Percentiles rank a stretch among this genome's conserved stretches.
Evolutionary conservation across 1,284 basidiomycete species (phyloP).

Genomic region (Rhizopogon hawkerae): DNA sequence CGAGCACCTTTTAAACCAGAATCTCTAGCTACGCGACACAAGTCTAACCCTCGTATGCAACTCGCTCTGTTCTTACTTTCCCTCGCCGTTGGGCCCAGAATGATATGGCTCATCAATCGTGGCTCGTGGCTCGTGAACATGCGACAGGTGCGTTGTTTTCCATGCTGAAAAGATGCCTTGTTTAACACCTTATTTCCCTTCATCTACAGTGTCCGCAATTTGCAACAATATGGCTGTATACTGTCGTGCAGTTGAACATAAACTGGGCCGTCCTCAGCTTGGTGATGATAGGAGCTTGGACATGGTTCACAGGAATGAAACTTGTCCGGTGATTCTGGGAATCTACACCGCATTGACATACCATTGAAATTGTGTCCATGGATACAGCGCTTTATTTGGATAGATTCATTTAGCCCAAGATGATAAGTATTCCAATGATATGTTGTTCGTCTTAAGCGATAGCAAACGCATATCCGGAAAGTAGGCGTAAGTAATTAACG

Average conservation of each 20-base stretch:
- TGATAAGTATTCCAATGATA: not conserved
- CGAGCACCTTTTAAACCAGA: slow-evolving; percentile 4
- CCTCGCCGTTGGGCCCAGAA: slow-evolving; percentile 46
- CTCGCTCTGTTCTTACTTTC: slow-evolving; percentile 49
- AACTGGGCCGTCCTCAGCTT: slow-evolving; percentile 53
- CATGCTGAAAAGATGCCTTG: not conserved
- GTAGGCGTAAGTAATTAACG: slow-evolving; percentile 1
- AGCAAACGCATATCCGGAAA: slow-evolving; percentile 3
- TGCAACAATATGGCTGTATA: slow-evolving; percentile 68
- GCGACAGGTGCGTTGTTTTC: slow-evolving; percentile 46
- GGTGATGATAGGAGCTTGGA: slow-evolving; percentile 42
- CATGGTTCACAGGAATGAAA: slow-evolving; percentile 53
- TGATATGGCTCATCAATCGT: slow-evolving; percentile 64
- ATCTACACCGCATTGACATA: not conserved
- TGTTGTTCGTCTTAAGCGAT: not conserved
- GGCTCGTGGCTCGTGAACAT: slow-evolving; percentile 62
- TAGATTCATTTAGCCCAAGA: too few relatives aligned
- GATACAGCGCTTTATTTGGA: not conserved
- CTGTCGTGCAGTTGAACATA: slow-evolving; percentile 57
- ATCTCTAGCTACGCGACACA: slow-evolving; percentile 53
- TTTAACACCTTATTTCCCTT: slow-evolving; percentile 5
- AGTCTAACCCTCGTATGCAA: slow-evolving; percentile 45
- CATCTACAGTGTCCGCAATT: slow-evolving; percentile 52
- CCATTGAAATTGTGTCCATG: not conserved
- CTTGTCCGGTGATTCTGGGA: slow-evolving; percentile 30